phyloP scores from a whole-genome alignment of 192 early-diverging fungal species.

The Cetraspora pellucida region DNA sequence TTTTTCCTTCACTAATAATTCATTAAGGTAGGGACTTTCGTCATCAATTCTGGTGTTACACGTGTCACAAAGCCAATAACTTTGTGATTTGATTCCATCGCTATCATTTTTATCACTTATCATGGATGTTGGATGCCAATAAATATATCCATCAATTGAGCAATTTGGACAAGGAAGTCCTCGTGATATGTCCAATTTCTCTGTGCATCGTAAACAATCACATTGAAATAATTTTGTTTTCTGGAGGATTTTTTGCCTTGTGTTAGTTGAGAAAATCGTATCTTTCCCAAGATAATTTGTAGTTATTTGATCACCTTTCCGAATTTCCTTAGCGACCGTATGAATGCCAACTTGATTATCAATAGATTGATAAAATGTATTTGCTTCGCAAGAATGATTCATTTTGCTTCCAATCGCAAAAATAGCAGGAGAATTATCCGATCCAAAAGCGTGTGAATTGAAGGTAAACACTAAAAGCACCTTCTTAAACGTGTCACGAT shows the following conservation, averaged over 20 bases:
- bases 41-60: neutral
- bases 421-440: neutral
- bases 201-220: neutral
- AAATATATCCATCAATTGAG: neutral
- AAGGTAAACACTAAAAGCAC: neutral
- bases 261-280: neutral
- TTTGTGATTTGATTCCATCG: too few species aligned
- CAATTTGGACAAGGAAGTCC: slow-evolving; percentile 17
- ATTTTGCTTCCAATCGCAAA: neutral
- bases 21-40: neutral
- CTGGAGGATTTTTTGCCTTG: neutral
- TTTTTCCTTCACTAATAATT: neutral
- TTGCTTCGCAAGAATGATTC: slow-evolving; percentile 16
- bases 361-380: slow-evolving; percentile 12
- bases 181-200: neutral
- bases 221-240: neutral
- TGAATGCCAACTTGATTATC: neutral
- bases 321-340: neutral
- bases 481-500: neutral
- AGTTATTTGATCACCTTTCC: neutral
- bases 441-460: neutral
- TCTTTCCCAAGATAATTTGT: slow-evolving; percentile 13
- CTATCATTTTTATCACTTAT: neutral
- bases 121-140: neutral
- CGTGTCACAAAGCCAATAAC: slow-evolving; percentile 3